Conservation (phyloP, 2,329 filamentous ascomycete genomes). For the Scleromitrula shiraiana region DNA sequence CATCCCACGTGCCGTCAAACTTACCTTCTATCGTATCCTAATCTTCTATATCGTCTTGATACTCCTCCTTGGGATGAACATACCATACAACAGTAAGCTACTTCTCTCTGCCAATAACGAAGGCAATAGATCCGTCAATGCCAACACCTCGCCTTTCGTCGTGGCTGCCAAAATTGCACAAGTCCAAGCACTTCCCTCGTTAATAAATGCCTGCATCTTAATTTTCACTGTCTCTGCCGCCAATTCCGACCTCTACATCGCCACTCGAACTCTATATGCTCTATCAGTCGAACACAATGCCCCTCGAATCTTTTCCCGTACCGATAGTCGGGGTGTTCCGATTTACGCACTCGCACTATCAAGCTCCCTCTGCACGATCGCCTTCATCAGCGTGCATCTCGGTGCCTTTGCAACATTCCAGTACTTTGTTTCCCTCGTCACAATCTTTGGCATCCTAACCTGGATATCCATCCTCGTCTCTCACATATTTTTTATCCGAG, state of each 20-base stretch:
- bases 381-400: constrained; percentile 56
- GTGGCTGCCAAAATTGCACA: constrained; percentile 56
- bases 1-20: constrained; percentile 56
- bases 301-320: constrained; percentile 46
- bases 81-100: constrained; percentile 46
- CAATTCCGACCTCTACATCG: constrained; percentile 55
- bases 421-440: constrained; percentile 63
- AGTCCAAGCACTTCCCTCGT: constrained; percentile 54
- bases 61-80: constrained; percentile 52
- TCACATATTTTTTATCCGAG: constrained; percentile 59
- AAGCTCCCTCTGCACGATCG: constrained; percentile 51
- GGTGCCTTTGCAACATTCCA: constrained; percentile 56
- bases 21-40: constrained; percentile 54
- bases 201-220: constrained; percentile 62
- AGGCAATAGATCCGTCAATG: constrained; percentile 35
- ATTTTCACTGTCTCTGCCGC: constrained; percentile 57
- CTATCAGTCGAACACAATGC: constrained; percentile 60
- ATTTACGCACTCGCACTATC: constrained; percentile 37
- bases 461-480: constrained; percentile 51
- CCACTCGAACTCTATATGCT: constrained; percentile 61
- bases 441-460: constrained; percentile 26
- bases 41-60: constrained; percentile 57
- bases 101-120: constrained; percentile 36
- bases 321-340: constrained; percentile 49
- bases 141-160: constrained; percentile 44